phyloP scores from a whole-genome alignment of 192 early-diverging fungal genomes.

The Entomortierella beljakovae region DNA sequence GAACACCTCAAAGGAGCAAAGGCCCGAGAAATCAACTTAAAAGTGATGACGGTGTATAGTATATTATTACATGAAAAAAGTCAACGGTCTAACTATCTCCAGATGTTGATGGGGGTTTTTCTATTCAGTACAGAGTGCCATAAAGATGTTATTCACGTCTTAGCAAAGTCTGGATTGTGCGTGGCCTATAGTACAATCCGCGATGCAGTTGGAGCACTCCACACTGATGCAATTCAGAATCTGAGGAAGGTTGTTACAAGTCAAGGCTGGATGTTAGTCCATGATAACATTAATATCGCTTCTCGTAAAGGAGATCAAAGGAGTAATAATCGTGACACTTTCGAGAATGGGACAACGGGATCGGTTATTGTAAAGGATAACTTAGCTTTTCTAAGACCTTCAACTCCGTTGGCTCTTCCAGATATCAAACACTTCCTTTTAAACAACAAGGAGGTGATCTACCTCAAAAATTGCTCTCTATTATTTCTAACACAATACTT shows the following conservation, averaged over 20 bases:
- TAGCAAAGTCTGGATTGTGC: background rate
- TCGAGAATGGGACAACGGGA: slow-evolving; percentile 8
- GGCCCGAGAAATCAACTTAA: no score
- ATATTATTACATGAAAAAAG: background rate
- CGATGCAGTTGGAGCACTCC: no score
- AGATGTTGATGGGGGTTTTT: slow-evolving; percentile 1
- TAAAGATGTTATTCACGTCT: background rate
- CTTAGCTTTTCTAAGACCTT: background rate
- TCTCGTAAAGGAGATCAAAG: background rate
- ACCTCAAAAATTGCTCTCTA: no score
- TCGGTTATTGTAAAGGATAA: background rate
- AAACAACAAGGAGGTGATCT: background rate
- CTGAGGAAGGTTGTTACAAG: background rate
- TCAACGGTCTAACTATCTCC: background rate
- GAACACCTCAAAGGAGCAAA: no score
- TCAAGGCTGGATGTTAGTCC: slow-evolving; percentile 7
- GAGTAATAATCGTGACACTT: background rate
- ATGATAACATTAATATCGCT: slow-evolving; percentile 17
- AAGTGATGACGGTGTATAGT: no score
- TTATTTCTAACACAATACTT: no score
- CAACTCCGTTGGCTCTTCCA: background rate
- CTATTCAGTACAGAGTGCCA: background rate
- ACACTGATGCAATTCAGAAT: background rate
- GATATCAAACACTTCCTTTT: background rate
- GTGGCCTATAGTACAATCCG: background rate